Base-by-base conservation (phyloP, 441 rosid genomes). In the Adansonia gregorii region DNA sequence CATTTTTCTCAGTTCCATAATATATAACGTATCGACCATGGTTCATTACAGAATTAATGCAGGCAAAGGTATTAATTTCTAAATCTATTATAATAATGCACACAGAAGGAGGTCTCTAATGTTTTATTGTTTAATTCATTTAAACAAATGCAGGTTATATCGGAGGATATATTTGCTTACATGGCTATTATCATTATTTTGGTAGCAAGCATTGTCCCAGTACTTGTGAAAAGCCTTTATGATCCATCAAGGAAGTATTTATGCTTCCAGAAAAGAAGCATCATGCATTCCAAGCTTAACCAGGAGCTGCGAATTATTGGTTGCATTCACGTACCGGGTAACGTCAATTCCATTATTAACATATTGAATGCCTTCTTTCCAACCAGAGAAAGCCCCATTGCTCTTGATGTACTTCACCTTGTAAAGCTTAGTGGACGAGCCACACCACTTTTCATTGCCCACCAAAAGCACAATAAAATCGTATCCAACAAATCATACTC, bases 321-420 rank as follows among this genome's bases (percentile, higher is more conserved):
- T 0, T 90, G 94, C 74, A 83, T 94, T 68, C 88, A 90, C 73
- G 80, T 83, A 65, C 87, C 89, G 3, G 84, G 81, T 10, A 85
- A 90, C 61, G 85, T 87, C 10, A 24, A 67, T 2, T 67, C 83
- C 1, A 63, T 84, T 65, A 82, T 83, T 65, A 84, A 82, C 58
- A 76, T 91, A 3, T 59, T 91, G 4, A 78, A 75, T 24, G 60
- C 72, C 9, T 74, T 69, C 0, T 79, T 71, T 49, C 88, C 91
- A 0, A 61, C 84, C 5, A 68, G 24, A 55, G 83, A 82, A 6
- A 39, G 60, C 24, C 67, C 85, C 19, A 49, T 87, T 10, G 48
- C 71, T 43, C 76, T 86, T 31, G 79, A 78, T 71, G 89, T 82
- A 20, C 86, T 86, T 70, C 90, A 88, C 79, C 87, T 88, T 24